Evolutionary conservation across 2,329 filamentous ascomycete genomes (phyloP).

Genomic region (Colletotrichum sp.): DNA sequence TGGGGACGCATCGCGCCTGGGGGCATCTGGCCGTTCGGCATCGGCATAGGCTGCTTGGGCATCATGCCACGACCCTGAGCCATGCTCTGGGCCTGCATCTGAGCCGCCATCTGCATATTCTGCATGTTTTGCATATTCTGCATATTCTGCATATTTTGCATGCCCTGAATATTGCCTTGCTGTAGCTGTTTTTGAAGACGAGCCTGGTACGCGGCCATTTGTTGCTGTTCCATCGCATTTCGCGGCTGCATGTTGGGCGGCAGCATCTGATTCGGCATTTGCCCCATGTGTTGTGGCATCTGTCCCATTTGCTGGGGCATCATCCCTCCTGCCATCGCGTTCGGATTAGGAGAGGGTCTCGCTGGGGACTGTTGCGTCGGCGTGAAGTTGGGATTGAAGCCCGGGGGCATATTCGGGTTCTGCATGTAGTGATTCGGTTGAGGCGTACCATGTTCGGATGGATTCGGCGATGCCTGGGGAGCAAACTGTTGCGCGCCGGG

Average conservation of each 20-base stretch:
- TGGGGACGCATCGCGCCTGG: conserved; percentile 56
- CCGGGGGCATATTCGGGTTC: conserved; percentile 59
- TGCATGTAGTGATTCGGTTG: conserved; percentile 75
- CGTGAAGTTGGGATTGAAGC: conserved; percentile 64
- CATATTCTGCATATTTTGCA: conserved; percentile 41
- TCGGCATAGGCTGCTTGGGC: conserved; percentile 54
- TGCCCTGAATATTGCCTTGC: conserved; percentile 55
- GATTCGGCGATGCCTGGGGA: conserved; percentile 75
- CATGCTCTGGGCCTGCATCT: conserved; percentile 53
- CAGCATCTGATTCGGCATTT: conserved; percentile 37
- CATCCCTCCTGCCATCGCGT: conserved; percentile 59
- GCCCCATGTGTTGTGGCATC: conserved; percentile 43
- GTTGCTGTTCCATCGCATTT: conserved; percentile 72
- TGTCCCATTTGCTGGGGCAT: conserved; percentile 52
- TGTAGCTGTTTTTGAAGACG: conserved; percentile 80
- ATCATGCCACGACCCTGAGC: conserved; percentile 54
- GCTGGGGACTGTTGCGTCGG: conserved; percentile 61
- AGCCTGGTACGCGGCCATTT: conserved; percentile 81
- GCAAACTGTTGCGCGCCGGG: conserved; percentile 76
- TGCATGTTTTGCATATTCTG: conserved; percentile 44
- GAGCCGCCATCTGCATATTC: conserved; percentile 51
- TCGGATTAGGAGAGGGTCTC: conserved; percentile 59
- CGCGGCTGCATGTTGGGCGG: conserved; percentile 45
- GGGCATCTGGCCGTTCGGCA: conserved; percentile 62
- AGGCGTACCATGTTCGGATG: conserved; percentile 78